Evolutionary conservation across 2,329 filamentous ascomycete species (phyloP), one percentile per base, ranked within the genome.

Genomic region (Lachnellula willkommii): DNA sequence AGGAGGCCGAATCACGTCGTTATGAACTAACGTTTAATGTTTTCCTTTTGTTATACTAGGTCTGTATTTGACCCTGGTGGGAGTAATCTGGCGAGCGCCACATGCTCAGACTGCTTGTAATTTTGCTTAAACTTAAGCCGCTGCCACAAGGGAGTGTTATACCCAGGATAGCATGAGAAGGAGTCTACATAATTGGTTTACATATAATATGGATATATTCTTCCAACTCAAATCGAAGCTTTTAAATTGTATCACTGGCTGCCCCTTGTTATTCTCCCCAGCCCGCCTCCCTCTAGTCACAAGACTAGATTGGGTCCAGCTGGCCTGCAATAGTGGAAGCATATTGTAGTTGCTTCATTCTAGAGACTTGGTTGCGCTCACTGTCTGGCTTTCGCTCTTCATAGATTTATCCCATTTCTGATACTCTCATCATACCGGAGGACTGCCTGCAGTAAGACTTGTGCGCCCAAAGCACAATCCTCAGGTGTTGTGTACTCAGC

Each of bases 401-500:
- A 40, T 24, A 36, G 14, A 2, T 12, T 40, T 12, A 17, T 40
- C 26, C 47, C 47, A 28, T 39, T 24, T 52, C 14, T 47, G 7
- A 51, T 32, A 14, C 39, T 47, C 20, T 62, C 57, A 47, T 75
- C 73, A 56, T 71, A 74, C 49, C 66, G 63, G 37, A 75, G 54
- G 5, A 76, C 66, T 36, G 69, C 71, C 49, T 75, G 69, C 56
- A 75, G 56, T 50, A 79, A 60, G 5, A 82, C 70, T 68, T 77
- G 71, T 45, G 79, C 77, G 3, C 81, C 80, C n/a, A 76, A 71
- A 1, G 75, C 73, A 64, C 81, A 86, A 64, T 85, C 81, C 42
- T 82, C 80, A 0, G 78, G 75, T 35, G 75, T 78, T 36, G 79
- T 80, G 63, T 81, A 86, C 64, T 86, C 83, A 50, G 79, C 75